Conservation (phyloP, 164 flowering plant genomes). For the Saururus chinensis region DNA sequence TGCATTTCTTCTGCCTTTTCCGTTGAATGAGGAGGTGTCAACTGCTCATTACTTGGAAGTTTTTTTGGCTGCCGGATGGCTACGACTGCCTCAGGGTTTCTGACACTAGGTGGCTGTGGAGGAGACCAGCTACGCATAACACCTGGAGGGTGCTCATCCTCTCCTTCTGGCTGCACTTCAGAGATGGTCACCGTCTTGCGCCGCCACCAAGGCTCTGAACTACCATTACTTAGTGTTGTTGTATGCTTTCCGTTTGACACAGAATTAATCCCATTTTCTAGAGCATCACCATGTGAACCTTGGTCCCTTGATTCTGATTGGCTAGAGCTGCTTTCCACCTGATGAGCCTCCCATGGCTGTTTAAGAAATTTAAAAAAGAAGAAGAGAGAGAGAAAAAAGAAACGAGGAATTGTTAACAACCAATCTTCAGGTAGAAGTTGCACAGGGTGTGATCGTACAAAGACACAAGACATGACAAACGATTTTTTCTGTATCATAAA, state of each 20-base stretch:
- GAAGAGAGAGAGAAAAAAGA: neutral
- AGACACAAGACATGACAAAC: neutral
- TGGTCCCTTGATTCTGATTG: slow-evolving; percentile 20
- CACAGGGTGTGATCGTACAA: neutral
- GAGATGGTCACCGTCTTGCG: slow-evolving; percentile 44
- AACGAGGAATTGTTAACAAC: neutral
- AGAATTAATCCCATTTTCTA: slow-evolving; percentile 22
- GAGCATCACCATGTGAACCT: slow-evolving; percentile 20
- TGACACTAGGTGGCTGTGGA: slow-evolving; percentile 84
- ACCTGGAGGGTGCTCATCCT: slow-evolving; percentile 20
- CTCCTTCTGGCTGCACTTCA: slow-evolving; percentile 38
- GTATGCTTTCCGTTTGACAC: slow-evolving; percentile 22
- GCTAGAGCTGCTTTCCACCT: slow-evolving; percentile 27
- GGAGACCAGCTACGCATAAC: slow-evolving; percentile 75
- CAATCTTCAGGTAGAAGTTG: neutral
- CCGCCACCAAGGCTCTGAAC: slow-evolving; percentile 54
- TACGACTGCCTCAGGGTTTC: slow-evolving; percentile 81
- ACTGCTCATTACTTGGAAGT: slow-evolving; percentile 27
- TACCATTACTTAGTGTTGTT: slow-evolving; percentile 14
- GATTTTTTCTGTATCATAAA: neutral
- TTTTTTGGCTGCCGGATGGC: slow-evolving; percentile 87
- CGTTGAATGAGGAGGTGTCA: neutral
- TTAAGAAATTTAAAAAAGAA: neutral
- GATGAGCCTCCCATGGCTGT: slow-evolving; percentile 80
- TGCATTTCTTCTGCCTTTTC: neutral